A percentile compares a stretch with the other conserved stretches of the same genome.
Evolutionary conservation across 2,329 filamentous ascomycete species (phyloP).

Genomic region (Nemania sp.): DNA sequence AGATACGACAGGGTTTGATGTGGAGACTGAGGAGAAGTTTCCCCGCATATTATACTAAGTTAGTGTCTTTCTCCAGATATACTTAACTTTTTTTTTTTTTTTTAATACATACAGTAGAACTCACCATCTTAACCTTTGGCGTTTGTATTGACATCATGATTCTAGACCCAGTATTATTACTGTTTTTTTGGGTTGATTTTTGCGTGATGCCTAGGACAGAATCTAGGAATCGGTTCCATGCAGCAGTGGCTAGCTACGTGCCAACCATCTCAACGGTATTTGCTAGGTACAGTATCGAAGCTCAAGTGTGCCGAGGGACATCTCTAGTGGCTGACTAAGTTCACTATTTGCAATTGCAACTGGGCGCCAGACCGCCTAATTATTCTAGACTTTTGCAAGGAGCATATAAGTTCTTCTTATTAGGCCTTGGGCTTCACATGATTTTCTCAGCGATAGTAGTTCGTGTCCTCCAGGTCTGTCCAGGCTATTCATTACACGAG

Average conservation of each 20-base stretch:
- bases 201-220: neutral
- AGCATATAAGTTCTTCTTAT: neutral
- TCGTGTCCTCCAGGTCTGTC: too few relatives aligned
- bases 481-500: neutral
- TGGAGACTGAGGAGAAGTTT: constrained; percentile 37
- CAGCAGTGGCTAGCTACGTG: neutral
- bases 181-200: too few relatives aligned
- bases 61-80: neutral
- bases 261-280: neutral
- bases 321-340: neutral
- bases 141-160: neutral
- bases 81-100: neutral
- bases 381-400: too few relatives aligned
- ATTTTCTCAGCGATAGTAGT: neutral
- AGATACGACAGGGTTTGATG: constrained; percentile 6
- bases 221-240: neutral
- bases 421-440: neutral
- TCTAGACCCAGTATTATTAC: neutral
- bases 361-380: neutral
- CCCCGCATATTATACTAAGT: constrained; percentile 15
- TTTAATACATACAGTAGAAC: too few relatives aligned
- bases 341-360: neutral
- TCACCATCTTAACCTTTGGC: neutral
- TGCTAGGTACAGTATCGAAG: neutral
- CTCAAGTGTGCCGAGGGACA: neutral